Percentiles rank a stretch among this genome's conserved stretches.
phyloP scores from a whole-genome alignment of 2,329 filamentous ascomycete species.

The Fusarium coffeatum region DNA sequence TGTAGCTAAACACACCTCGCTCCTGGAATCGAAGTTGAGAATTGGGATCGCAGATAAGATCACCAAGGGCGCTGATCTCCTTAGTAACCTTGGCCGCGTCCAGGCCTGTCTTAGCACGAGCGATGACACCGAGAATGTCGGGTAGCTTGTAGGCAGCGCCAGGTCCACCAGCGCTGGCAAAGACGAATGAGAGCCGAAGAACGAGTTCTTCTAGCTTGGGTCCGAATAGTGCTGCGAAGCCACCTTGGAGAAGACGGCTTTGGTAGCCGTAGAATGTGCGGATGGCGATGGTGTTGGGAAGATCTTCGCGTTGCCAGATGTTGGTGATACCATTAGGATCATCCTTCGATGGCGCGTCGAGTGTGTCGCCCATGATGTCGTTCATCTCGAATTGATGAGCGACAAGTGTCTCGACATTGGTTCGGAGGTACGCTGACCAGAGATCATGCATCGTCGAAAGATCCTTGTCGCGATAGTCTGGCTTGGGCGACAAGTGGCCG shows the following conservation, averaged over 20 bases:
- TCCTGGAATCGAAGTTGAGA: slow-evolving; percentile 62
- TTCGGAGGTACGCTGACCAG: slow-evolving; percentile 62
- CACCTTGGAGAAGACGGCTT: slow-evolving; percentile 61
- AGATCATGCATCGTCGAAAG: slow-evolving; percentile 60
- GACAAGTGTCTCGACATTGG: slow-evolving; percentile 62
- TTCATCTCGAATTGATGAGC: slow-evolving; percentile 66
- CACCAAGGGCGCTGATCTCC: slow-evolving; percentile 62
- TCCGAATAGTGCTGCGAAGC: slow-evolving; percentile 63
- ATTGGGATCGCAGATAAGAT: slow-evolving; percentile 60
- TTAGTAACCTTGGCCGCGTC: slow-evolving; percentile 60
- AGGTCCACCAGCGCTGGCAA: slow-evolving; percentile 59
- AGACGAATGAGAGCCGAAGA: slow-evolving; percentile 62
- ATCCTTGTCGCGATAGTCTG: slow-evolving; percentile 59
- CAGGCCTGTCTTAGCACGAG: slow-evolving; percentile 51
- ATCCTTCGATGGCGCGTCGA: slow-evolving; percentile 18
- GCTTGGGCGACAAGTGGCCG: slow-evolving; percentile 62
- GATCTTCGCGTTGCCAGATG: slow-evolving; percentile 59
- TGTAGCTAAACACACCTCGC: slow-evolving; percentile 63
- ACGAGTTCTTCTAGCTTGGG: slow-evolving; percentile 65
- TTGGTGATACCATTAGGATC: slow-evolving; percentile 40
- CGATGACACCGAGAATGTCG: slow-evolving; percentile 43
- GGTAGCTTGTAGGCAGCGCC: slow-evolving; percentile 53
- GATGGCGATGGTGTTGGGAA: slow-evolving; percentile 63
- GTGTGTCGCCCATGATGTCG: slow-evolving; percentile 59
- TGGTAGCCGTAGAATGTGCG: slow-evolving; percentile 66